Evolutionary conservation across 176 grass and related monocot genomes (phyloP).

Genomic region (Dendrocalamus sinicus): DNA sequence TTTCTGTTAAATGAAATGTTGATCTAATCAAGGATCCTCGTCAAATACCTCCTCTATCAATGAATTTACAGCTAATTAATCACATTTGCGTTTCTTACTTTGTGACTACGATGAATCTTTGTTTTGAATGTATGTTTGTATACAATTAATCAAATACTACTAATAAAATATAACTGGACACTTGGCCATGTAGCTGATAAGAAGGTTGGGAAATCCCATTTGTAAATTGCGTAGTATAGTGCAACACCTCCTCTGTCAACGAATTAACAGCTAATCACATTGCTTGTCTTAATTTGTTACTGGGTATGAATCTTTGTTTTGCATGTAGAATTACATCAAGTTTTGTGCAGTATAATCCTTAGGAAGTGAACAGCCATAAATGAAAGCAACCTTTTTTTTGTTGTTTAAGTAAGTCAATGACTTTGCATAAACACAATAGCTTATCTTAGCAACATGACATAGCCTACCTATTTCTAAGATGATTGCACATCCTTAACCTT

Average conservation of each 20-base stretch:
- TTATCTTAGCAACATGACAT: neutral
- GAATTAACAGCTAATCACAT: neutral
- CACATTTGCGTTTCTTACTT: no score
- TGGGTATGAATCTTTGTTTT: neutral
- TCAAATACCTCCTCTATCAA: no score
- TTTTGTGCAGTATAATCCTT: neutral
- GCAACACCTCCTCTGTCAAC: neutral
- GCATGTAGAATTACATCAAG: neutral
- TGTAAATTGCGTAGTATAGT: neutral
- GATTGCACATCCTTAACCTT: neutral
- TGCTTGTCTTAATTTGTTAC: neutral
- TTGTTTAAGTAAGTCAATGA: no score
- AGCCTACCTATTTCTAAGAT: neutral
- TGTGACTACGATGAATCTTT: no score
- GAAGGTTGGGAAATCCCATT: neutral
- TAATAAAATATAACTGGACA: neutral
- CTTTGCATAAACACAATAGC: no score
- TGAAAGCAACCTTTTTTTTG: neutral
- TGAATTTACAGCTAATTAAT: no score
- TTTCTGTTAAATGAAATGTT: no score
- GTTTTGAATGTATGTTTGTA: no score
- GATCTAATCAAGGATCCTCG: no score
- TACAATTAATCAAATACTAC: neutral
- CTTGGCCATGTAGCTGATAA: conserved; percentile 27
- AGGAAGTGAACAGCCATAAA: neutral